These are phyloP conservation scores for Fonticula alba DNA, from an alignment of 78 protist species.

Conservation along the genomic window DNA sequence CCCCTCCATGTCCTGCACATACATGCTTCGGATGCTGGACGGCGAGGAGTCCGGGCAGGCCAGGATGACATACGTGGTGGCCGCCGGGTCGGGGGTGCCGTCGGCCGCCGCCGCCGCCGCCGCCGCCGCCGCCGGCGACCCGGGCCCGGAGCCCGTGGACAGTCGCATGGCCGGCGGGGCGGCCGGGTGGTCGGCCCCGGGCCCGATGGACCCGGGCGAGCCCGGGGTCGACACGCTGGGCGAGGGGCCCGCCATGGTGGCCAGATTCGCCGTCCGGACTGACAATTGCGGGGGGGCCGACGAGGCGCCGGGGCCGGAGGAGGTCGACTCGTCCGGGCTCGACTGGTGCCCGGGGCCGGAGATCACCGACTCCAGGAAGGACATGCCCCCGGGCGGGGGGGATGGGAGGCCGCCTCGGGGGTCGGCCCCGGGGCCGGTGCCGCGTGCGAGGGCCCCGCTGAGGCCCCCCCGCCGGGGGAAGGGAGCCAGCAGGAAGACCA, in stretches of 20 bases:
- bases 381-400: neutral
- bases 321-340: too few species aligned
- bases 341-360: too few species aligned
- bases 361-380: neutral
- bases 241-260: too few species aligned
- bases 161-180: too few species aligned
- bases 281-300: too few species aligned
- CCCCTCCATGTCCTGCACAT: neutral
- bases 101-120: too few species aligned
- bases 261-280: too few species aligned
- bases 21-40: neutral
- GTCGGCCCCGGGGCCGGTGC: too few species aligned
- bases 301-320: neutral
- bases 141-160: too few species aligned
- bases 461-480: neutral
- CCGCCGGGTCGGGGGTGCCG: neutral
- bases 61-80: too few species aligned
- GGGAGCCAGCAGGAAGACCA: neutral
- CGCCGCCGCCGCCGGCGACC: too few species aligned
- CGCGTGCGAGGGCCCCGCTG: neutral
- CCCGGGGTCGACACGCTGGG: neutral
- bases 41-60: neutral
- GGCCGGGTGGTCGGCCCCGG: neutral
- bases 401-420: too few species aligned
- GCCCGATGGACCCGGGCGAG: neutral